Evolutionary conservation across 495 filamentous ascomycete species (phyloP), one percentile per base, ranked within the genome.

Genomic region (Xylaria cubensis): DNA sequence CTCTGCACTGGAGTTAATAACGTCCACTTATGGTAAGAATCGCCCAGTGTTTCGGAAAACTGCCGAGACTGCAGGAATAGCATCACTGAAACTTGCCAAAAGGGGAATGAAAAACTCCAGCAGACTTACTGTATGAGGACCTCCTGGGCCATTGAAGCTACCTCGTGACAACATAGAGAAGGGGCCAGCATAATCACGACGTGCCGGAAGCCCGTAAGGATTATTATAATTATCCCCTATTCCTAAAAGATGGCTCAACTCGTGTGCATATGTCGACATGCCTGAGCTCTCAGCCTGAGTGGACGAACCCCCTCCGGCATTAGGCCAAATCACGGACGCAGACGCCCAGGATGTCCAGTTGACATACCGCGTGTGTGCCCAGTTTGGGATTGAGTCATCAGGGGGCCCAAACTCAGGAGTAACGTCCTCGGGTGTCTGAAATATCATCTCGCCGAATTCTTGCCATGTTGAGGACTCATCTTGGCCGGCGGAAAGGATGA

Each of bases 181-280:
- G 1, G 82, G 82, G 0, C 82, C 82, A 4, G 81, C 77, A 61
- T 82, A 84, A 17, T 75, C 76, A 62, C 82, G 81, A 24, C 80
- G 79, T 53, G 73, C 72, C n/a, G 81, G 81, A 48, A 72, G 56
- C 24, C 78, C 62, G 53, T 80, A 84, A 48, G 82, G 82, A 65
- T 84, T 83, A 62, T 84, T 84, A 42, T 84, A 84, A 67, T 84
- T 84, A 61, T 84, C 82, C 17, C 81, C 80, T 55, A 84, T 84
- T 3, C 79, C 80, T 0, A 84, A 69, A 46, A 84, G 64, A 71
- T 84, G 82, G n/a, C 74, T 79, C 10, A 84, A 72, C 64, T 83
- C 81, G 64, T 83, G 80, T 1, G 81, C 81, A 69, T 80, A 83
- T 0, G 80, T 82, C 0, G 71, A 75, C 82, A 83, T 80, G 4